Percentiles rank a stretch among this genome's conserved stretches.
phyloP scores from a whole-genome alignment of 148 eudicot species.

The Polygonum maritimum region DNA sequence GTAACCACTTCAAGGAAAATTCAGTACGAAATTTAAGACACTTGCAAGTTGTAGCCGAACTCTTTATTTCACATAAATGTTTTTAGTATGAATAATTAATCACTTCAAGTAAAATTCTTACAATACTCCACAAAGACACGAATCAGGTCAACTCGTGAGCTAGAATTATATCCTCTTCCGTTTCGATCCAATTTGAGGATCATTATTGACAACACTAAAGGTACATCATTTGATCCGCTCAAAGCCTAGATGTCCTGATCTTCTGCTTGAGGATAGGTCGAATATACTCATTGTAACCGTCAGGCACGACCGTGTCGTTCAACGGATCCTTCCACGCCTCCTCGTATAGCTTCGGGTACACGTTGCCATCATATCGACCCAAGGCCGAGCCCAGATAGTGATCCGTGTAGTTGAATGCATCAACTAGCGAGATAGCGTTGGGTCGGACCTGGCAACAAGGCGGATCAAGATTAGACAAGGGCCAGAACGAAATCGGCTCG shows the following conservation, averaged over 20 bases:
- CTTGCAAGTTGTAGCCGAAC: no score
- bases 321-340: conserved; percentile 92
- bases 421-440: conserved; percentile 80
- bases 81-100: no score
- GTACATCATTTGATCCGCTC: background rate
- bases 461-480: background rate
- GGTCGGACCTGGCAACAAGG: conserved; percentile 60
- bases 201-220: background rate
- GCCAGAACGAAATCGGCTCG: no score
- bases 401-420: conserved; percentile 86
- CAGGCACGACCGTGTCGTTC: conserved; percentile 61
- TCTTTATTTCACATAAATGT: no score
- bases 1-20: no score
- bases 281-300: conserved; percentile 71
- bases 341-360: conserved; percentile 86
- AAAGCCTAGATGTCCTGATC: conserved; percentile 56
- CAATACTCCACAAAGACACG: background rate
- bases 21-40: no score
- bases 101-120: background rate
- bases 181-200: background rate
- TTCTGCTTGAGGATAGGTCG: conserved; percentile 71
- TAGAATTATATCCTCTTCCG: background rate
- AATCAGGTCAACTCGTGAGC: background rate
- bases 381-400: conserved; percentile 86
- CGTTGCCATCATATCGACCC: conserved; percentile 91